Conservation (phyloP, 768 basidiomycete species). For the Mycena chlorophos region DNA sequence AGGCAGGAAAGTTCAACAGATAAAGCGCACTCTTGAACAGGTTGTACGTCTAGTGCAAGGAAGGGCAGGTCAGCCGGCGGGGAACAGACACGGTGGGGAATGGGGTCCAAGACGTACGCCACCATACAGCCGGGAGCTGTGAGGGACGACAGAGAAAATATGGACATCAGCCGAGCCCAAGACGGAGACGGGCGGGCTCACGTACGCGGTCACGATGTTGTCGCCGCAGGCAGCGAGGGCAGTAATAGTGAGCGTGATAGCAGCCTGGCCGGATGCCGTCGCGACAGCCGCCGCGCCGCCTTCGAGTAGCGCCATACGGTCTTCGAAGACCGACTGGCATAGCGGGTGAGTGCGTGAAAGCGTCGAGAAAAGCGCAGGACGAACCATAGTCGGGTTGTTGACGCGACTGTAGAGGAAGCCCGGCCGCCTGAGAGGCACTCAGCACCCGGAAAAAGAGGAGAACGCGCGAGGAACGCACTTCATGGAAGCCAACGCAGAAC, state of each 20-base stretch:
- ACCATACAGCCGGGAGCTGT: not conserved
- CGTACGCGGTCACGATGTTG: conserved; percentile 53
- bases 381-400: conserved; percentile 43
- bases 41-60: not conserved
- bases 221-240: conserved; percentile 49
- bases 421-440: conserved; percentile 20
- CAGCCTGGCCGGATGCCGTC: conserved; percentile 50
- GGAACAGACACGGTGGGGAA: not conserved
- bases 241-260: conserved; percentile 44
- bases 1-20: not conserved
- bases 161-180: not conserved
- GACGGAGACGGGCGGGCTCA: no score
- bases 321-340: conserved; percentile 44
- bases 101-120: not conserved
- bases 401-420: conserved; percentile 48
- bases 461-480: not conserved
- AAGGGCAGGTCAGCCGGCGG: not conserved
- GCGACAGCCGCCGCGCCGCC: conserved; percentile 55
- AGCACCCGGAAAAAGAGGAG: not conserved
- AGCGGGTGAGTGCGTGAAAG: conserved; percentile 29
- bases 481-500: conserved; percentile 20
- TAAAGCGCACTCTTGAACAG: not conserved
- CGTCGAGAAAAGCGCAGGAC: not conserved
- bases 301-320: conserved; percentile 55
- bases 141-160: not conserved